Conservation (phyloP, 2,329 filamentous ascomycete species). For the Colletotrichum chlorophyti region DNA sequence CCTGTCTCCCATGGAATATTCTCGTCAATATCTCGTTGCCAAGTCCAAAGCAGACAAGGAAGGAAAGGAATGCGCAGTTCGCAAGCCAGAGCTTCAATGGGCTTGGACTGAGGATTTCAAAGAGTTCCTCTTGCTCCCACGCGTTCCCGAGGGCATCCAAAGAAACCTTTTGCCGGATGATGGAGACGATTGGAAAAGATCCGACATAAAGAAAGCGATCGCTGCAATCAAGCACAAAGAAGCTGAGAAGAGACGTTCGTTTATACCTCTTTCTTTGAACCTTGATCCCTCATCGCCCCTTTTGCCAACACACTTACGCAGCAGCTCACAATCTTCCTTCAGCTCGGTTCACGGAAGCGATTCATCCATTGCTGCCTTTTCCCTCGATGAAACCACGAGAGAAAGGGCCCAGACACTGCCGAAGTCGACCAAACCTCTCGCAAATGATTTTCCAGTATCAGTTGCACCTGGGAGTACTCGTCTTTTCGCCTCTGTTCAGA, state of each 20-base stretch:
- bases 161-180: slow-evolving; percentile 15
- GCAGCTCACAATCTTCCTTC: background rate
- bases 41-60: slow-evolving; percentile 37
- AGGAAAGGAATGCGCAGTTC: slow-evolving; percentile 36
- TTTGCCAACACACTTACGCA: slow-evolving; percentile 5
- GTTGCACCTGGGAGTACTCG: background rate
- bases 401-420: background rate
- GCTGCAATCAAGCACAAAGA: background rate
- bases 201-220: background rate
- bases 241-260: slow-evolving; percentile 5
- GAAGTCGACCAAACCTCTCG: background rate
- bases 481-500: slow-evolving; percentile 12
- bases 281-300: slow-evolving; percentile 18
- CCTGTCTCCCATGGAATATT: slow-evolving; percentile 49
- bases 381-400: background rate
- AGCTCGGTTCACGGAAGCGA: background rate
- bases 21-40: slow-evolving; percentile 42
- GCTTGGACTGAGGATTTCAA: slow-evolving; percentile 42
- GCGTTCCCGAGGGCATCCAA: slow-evolving; percentile 36
- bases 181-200: slow-evolving; percentile 9
- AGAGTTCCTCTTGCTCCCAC: slow-evolving; percentile 45
- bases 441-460: background rate
- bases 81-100: slow-evolving; percentile 37
- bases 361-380: background rate
- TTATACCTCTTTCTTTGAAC: slow-evolving; percentile 19